phyloP scores from a whole-genome alignment of 202 grass and related monocot species.

The Alloteropsis angusta region DNA sequence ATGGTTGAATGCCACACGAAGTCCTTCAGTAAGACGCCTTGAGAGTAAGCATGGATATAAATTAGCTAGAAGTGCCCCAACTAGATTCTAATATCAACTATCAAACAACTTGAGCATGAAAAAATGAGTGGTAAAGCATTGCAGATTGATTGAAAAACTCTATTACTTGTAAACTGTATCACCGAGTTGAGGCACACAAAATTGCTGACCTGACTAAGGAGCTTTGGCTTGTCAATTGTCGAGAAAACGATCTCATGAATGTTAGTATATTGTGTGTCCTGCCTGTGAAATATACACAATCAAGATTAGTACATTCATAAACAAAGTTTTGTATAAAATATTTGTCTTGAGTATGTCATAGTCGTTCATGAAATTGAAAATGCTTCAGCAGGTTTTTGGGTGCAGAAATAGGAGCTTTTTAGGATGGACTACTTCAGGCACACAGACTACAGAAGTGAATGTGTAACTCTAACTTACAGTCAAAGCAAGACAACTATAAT shows the following conservation, averaged over 20 bases:
- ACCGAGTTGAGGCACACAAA: not conserved
- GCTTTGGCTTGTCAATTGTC: slow-evolving; percentile 90
- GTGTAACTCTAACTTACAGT: no score
- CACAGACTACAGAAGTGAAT: not conserved
- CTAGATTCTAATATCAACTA: slow-evolving; percentile 14
- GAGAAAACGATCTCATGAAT: slow-evolving; percentile 97
- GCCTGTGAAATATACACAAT: slow-evolving; percentile 43
- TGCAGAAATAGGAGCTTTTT: not conserved
- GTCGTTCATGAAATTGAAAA: slow-evolving; percentile 5
- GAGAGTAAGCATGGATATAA: not conserved
- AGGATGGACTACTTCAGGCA: not conserved
- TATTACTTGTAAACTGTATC: not conserved
- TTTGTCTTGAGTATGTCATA: not conserved
- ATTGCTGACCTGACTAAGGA: slow-evolving; percentile 78
- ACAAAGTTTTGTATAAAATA: slow-evolving; percentile 11
- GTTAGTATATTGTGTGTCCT: slow-evolving; percentile 45
- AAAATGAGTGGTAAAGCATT: not conserved
- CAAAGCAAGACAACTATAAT: not conserved
- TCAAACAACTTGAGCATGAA: not conserved
- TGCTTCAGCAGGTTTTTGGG: not conserved
- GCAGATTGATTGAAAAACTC: not conserved
- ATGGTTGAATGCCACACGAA: not conserved
- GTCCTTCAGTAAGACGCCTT: not conserved
- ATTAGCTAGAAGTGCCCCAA: not conserved
- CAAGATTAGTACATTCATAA: slow-evolving; percentile 16